phyloP scores from a whole-genome alignment of 192 early-diverging fungal species.

The Cetraspora pellucida region DNA sequence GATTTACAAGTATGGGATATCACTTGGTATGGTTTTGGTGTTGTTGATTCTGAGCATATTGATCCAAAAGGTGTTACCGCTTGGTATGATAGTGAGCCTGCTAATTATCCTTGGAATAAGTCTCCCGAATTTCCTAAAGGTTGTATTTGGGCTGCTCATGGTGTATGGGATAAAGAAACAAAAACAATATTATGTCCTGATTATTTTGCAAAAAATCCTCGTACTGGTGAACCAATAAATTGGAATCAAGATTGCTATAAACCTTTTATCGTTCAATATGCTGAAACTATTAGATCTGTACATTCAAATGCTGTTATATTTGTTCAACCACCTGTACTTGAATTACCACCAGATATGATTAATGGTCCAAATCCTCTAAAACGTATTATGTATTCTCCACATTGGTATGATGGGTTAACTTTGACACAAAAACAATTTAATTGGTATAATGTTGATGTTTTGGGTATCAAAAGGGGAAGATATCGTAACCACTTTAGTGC shows the following conservation, averaged over 20 bases:
- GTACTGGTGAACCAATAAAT: slow-evolving; percentile 52
- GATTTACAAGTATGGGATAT: slow-evolving; percentile 55
- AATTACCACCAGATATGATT: slow-evolving; percentile 49
- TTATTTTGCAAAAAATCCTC: slow-evolving; percentile 71
- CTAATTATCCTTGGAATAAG: slow-evolving; percentile 48
- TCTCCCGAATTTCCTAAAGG: slow-evolving; percentile 35
- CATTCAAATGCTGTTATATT: slow-evolving; percentile 57
- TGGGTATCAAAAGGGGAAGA: slow-evolving; percentile 59
- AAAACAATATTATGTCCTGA: slow-evolving; percentile 54
- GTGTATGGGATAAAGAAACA: slow-evolving; percentile 69
- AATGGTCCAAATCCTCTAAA: slow-evolving; percentile 46
- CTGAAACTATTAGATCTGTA: slow-evolving; percentile 56
- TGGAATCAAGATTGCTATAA: slow-evolving; percentile 73
- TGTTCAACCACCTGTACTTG: slow-evolving; percentile 59
- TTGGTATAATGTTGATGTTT: slow-evolving; percentile 57
- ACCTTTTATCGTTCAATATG: slow-evolving; percentile 72
- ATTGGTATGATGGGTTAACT: slow-evolving; percentile 84
- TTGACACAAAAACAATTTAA: slow-evolving; percentile 62
- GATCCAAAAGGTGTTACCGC: slow-evolving; percentile 52
- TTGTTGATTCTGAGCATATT: slow-evolving; percentile 39
- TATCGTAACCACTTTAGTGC: slow-evolving; percentile 52
- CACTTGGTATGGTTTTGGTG: slow-evolving; percentile 53
- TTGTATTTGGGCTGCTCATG: slow-evolving; percentile 79
- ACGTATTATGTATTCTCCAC: slow-evolving; percentile 75
- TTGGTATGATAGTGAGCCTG: slow-evolving; percentile 62